Evolutionary conservation across 768 basidiomycete genomes (phyloP).

Genomic region (Leccinellum albellum): DNA sequence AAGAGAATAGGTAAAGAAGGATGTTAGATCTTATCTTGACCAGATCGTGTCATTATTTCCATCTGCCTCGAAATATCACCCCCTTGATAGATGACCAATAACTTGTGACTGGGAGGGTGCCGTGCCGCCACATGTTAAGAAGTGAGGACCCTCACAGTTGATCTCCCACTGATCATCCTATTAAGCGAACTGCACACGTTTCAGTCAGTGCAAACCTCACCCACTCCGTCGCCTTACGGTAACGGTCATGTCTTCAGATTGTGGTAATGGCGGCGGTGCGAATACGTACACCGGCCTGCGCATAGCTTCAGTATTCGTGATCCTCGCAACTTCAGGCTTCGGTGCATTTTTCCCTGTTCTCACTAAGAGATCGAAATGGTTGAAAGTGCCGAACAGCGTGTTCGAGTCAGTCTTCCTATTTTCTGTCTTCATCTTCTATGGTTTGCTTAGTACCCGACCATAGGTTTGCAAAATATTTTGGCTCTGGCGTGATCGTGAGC

Average conservation of each 20-base stretch:
- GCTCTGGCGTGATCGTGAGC: conserved; percentile 82
- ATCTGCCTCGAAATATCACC: not conserved
- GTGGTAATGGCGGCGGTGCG: conserved; percentile 51
- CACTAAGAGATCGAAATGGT: conserved; percentile 45
- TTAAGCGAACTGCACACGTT: not conserved
- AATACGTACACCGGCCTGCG: conserved; percentile 50
- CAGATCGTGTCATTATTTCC: not conserved
- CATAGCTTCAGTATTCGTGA: conserved; percentile 71
- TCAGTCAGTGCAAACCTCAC: not conserved
- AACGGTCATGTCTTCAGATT: conserved; percentile 32
- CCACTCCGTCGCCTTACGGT: not conserved
- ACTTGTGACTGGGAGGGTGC: conserved; percentile 24
- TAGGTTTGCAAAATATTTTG: conserved; percentile 87
- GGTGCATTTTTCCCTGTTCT: conserved; percentile 75
- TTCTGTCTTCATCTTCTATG: not conserved
- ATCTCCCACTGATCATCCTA: conserved; percentile 10
- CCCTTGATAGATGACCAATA: not conserved
- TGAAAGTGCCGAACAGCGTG: conserved; percentile 37
- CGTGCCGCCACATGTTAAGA: not conserved
- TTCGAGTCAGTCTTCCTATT: conserved; percentile 60
- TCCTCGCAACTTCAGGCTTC: conserved; percentile 52
- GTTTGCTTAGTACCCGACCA: conserved; percentile 5
- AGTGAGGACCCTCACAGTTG: conserved; percentile 27
- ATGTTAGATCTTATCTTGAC: not conserved
- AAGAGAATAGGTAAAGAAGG: conserved; percentile 24